Evolutionary conservation across 2,329 filamentous ascomycete genomes (phyloP).

Genomic region (Fusarium illudens): DNA sequence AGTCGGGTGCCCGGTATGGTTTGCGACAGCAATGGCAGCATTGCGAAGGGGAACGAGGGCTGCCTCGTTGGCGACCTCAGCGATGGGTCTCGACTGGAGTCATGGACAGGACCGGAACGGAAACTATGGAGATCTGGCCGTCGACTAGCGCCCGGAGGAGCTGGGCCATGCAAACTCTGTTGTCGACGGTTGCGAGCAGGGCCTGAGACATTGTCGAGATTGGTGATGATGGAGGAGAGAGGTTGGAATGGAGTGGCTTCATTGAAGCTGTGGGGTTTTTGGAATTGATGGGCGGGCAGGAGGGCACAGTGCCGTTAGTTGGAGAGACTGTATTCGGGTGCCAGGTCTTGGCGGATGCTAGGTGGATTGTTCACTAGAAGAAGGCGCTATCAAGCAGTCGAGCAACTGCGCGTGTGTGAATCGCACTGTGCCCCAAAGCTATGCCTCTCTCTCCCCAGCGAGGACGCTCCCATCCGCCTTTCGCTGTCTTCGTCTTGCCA

Average conservation of each 20-base stretch:
- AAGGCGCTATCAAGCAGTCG: neutral
- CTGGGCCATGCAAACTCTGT: neutral
- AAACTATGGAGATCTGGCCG: neutral
- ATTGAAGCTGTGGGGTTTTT: neutral
- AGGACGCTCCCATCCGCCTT: neutral
- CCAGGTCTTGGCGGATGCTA: neutral
- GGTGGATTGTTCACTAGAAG: neutral
- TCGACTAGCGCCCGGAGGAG: neutral
- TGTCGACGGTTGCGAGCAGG: constrained; percentile 1
- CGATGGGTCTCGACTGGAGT: neutral
- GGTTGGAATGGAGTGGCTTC: constrained; percentile 28
- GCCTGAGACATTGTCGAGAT: neutral
- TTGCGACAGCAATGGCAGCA: neutral
- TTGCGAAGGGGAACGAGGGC: neutral
- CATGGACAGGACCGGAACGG: neutral
- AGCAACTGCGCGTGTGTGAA: neutral
- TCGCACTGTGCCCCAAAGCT: neutral
- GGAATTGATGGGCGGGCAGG: neutral
- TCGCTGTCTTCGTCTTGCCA: constrained; percentile 9
- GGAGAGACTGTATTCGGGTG: neutral
- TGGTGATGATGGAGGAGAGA: constrained; percentile 1
- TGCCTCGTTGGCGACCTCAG: neutral
- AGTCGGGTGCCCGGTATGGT: neutral
- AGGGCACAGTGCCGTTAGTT: neutral
- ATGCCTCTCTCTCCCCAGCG: neutral